Evolutionary conservation across 1,284 basidiomycete species (phyloP).

Genomic region (Xerocomus tenax): DNA sequence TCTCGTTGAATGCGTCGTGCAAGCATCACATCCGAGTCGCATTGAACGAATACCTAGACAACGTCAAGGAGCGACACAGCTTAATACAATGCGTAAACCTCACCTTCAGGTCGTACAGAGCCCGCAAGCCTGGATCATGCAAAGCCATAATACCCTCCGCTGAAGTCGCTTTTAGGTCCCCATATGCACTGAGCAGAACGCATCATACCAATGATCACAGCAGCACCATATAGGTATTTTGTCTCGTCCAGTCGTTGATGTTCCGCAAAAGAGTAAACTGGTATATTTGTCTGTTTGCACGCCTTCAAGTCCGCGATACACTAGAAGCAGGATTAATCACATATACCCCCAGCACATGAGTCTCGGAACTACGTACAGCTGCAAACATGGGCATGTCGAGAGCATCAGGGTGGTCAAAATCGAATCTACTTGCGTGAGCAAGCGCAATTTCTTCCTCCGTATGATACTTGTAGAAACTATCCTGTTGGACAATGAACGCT

Average conservation of each 20-base stretch:
- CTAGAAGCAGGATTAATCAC: constrained; percentile 33
- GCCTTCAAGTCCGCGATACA: constrained; percentile 80
- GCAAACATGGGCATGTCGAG: constrained; percentile 88
- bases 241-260: constrained; percentile 83
- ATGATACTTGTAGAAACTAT: constrained; percentile 88
- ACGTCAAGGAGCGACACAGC: background rate
- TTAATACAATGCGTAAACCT: constrained; percentile 20
- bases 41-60: constrained; percentile 69
- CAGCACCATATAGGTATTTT: constrained; percentile 90
- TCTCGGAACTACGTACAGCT: constrained; percentile 41
- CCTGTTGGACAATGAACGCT: constrained; percentile 40
- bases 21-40: constrained; percentile 95
- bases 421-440: constrained; percentile 79
- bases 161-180: constrained; percentile 23
- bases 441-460: constrained; percentile 68
- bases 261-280: constrained; percentile 87
- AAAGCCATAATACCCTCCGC: constrained; percentile 91
- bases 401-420: constrained; percentile 91
- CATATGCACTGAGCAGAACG: constrained; percentile 1
- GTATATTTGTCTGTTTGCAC: constrained; percentile 77
- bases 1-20: constrained; percentile 86
- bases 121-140: constrained; percentile 69
- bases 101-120: constrained; percentile 88
- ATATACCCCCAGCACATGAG: background rate
- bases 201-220: constrained; percentile 76